Evolutionary conservation across 768 basidiomycete genomes (phyloP), one percentile per base, ranked within the genome.

Genomic region (Suillus fuscotomentosus): DNA sequence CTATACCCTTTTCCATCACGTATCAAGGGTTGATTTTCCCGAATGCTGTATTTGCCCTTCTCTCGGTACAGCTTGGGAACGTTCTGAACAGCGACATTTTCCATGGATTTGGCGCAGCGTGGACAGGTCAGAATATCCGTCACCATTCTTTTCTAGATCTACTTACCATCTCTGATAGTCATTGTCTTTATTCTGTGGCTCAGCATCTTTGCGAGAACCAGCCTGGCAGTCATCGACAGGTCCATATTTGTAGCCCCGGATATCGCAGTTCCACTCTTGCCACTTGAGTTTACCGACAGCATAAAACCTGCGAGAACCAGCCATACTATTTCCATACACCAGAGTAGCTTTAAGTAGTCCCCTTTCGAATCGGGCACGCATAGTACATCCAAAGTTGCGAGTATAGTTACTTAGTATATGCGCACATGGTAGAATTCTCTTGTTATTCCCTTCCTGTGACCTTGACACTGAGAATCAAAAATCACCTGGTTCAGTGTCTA

Each of bases 11-110:
- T 66, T 74, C 78, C 8, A 66, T 86, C 63, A 76, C 78, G 0
- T 85, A 82, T 69, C 86, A 85, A 85, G 86, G 84, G 5, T 75
- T 82, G 20, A 75, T 86, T 66, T 87, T 86, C 77, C 85, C 85
- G 27, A 84, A 82, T 70, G 85, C 79, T 6, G 83, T 84, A 5
- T 85, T 81, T 68, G 79, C 82, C 11, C 65, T 86, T 15, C 75
- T 84, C 31, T 82, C 82, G 0, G 79, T 86, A 17, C 79, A 85
- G 67, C 73, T 88, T 4, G 83, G 82, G 1, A 70, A 60, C 31
- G 80, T 84, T 20, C 73, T 87, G n/a, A 73, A 85, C 39, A 83
- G 82, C 59, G 70, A 71, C 1, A 82, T 84, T 71, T 85, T 87
- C 73, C 76, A 80, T 47, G 82, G 77, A 34, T 81, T 86, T 60